phyloP scores from a whole-genome alignment of 139 green algal species.

The Penium margaritaceum region DNA sequence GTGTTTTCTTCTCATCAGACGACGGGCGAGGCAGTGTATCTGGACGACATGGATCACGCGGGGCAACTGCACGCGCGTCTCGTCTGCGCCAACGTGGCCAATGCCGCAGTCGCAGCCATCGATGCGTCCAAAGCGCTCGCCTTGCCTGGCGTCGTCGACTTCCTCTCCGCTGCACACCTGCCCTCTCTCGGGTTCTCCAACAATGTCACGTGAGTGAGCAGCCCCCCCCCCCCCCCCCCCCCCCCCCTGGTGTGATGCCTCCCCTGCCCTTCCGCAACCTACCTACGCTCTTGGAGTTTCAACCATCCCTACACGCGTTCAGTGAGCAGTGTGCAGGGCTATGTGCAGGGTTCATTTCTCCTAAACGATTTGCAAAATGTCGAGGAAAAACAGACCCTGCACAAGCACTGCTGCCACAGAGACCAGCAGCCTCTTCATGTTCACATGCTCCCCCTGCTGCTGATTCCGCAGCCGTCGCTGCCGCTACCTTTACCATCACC shows the following conservation, averaged over 20 bases:
- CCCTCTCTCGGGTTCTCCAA: constrained; percentile 21
- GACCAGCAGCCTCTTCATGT: no score
- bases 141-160: constrained; percentile 44
- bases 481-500: no score
- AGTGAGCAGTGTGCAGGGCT: not conserved
- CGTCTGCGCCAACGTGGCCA: constrained; percentile 46
- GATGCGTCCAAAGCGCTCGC: constrained; percentile 39
- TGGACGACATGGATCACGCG: constrained; percentile 47
- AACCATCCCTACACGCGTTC: not conserved
- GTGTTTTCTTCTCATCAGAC: constrained; percentile 30
- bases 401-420: no score
- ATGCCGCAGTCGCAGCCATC: constrained; percentile 45
- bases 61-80: constrained; percentile 51
- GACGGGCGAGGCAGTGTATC: constrained; percentile 58
- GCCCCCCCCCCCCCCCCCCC: not conserved
- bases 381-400: no score
- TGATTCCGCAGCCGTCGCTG: no score
- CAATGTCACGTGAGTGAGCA: constrained; percentile 13
- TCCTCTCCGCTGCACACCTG: constrained; percentile 5
- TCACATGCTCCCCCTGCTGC: no score
- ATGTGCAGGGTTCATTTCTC: not conserved
- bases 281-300: not conserved
- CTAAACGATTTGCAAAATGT: no score
- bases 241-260: not conserved
- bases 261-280: not conserved